phyloP scores from a whole-genome alignment of 2,329 filamentous ascomycete genomes.

The Fusarium coicis region DNA sequence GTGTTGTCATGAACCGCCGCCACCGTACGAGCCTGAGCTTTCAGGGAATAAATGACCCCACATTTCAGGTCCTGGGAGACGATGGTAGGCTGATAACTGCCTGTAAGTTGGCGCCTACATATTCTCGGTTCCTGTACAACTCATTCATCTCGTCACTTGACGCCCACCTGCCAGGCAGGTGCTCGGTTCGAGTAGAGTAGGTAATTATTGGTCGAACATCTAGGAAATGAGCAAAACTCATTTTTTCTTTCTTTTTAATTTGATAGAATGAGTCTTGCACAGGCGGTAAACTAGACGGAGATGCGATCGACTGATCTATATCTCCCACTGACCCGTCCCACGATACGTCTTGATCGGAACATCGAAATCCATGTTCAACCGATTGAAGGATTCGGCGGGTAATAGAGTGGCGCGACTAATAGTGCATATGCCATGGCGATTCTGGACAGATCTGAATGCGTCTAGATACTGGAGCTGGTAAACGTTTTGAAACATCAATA shows the following conservation, averaged over 20 bases:
- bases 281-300: neutral
- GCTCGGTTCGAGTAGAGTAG: neutral
- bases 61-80: neutral
- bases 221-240: neutral
- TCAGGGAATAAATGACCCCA: slow-evolving; percentile 16
- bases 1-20: slow-evolving; percentile 21
- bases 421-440: neutral
- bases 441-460: neutral
- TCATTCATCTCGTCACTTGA: neutral
- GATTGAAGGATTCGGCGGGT: neutral
- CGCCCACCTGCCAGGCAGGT: neutral
- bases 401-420: slow-evolving; percentile 3
- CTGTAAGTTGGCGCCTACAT: neutral
- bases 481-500: neutral
- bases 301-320: neutral
- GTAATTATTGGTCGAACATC: neutral
- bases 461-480: neutral
- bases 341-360: neutral
- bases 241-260: neutral
- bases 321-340: neutral
- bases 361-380: neutral
- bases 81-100: neutral
- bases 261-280: neutral
- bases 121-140: neutral
- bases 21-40: slow-evolving; percentile 24